Evolutionary conservation across 768 basidiomycete species (phyloP), one percentile per base, ranked within the genome.

Genomic region (Tricholoma furcatifolium): DNA sequence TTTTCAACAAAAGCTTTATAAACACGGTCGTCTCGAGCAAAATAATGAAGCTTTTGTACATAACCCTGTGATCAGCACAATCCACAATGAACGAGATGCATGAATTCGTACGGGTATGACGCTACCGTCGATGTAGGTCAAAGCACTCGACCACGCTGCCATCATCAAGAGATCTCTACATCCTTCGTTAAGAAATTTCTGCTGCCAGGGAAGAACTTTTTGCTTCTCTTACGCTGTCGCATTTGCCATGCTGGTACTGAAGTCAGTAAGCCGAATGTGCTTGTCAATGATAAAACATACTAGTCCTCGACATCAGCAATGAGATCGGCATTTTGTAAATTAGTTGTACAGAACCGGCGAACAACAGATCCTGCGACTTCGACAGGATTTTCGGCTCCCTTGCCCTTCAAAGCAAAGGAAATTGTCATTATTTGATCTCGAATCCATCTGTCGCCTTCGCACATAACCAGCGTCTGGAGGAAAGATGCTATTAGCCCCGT

Each of bases 381-480:
- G 1, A 97, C 93, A 2, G 95, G 93, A 57, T 83, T 78, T 1
- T 86, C 87, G 42, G 74, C 76, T 15, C 80, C 78, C 1, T 86
- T 87, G 1, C 79, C 74, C 38, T 82, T 81, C 53, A 97, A 70
- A 2, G 91, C 87, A 34, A 85, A 78, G 0, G 83, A 78, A 46
- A 94, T 73, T 38, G 81, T 82, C 10, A 79, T 76, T 2, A 85
- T 79, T 54, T 93, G 83, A 2, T 83, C 78, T 51, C 75, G 73
- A 18, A 98, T 80, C 91, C 92, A 97, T 54, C 82, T 79, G 59
- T 95, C 90, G 15, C 95, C 95, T 74, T 97, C 94, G 52, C 89
- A 93, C 95, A 98, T 98, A 60, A 98, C 84, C 35, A 97, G 73
- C 14, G 93, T 93, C 71, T 98, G 95, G 60, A 98, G 74, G 70